Conservation (phyloP, 176 grass and related monocot genomes). For the Raddia distichophylla region DNA sequence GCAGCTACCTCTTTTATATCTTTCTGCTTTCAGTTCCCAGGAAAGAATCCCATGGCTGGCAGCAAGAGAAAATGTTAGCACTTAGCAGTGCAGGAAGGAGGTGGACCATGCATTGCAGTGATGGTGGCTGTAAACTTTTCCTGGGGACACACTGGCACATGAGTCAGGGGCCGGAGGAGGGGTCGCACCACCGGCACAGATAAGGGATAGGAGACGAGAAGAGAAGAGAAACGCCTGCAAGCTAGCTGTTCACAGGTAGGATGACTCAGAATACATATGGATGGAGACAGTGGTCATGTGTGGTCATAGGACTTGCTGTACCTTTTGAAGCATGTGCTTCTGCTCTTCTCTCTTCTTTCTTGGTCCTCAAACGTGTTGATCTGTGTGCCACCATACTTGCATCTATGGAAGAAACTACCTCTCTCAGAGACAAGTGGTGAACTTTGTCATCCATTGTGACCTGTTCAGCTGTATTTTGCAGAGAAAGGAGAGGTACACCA, state of each 20-base stretch:
- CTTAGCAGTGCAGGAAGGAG: neutral
- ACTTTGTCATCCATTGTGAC: neutral
- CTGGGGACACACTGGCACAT: neutral
- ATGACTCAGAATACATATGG: neutral
- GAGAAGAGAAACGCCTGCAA: neutral
- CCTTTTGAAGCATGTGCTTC: conserved; percentile 2
- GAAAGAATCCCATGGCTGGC: conserved; percentile 3
- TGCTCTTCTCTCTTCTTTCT: conserved; percentile 1
- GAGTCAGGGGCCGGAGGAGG: neutral
- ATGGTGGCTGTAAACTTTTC: neutral
- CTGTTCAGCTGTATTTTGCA: neutral
- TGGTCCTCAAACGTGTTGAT: neutral
- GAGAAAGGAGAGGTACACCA: neutral
- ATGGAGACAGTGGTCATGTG: neutral
- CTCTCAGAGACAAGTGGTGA: no score
- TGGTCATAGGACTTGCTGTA: neutral
- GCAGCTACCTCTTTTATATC: neutral
- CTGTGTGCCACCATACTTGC: conserved; percentile 5
- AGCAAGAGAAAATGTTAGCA: neutral
- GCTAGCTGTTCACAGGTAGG: neutral
- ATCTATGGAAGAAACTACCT: neutral
- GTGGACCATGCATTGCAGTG: neutral
- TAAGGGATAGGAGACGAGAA: neutral
- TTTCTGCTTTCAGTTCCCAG: neutral
- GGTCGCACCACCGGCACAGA: neutral